phyloP scores from a whole-genome alignment of 768 basidiomycete genomes.

The Mrakia gelida region DNA sequence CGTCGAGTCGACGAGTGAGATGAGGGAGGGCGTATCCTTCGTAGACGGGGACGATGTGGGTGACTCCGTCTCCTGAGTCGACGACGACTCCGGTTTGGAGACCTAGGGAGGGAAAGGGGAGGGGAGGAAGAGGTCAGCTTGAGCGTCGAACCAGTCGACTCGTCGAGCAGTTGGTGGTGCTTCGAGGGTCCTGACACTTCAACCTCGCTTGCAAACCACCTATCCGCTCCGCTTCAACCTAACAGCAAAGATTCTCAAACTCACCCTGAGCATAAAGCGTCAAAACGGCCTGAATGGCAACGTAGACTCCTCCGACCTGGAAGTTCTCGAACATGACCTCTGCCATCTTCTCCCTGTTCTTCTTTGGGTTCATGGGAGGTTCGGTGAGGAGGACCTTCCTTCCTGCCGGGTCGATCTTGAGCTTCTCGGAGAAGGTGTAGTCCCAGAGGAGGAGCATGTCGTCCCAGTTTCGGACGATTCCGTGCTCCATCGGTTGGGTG shows the following conservation, averaged over 20 bases:
- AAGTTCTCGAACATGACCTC: slow-evolving; percentile 99
- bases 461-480: slow-evolving; percentile 97
- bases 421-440: slow-evolving; percentile 91
- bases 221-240: background rate
- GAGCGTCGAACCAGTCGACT: background rate
- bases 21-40: slow-evolving; percentile 95
- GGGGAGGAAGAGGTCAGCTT: background rate
- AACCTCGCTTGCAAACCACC: too few species aligned
- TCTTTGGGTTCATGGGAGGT: slow-evolving; percentile 98
- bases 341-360: slow-evolving; percentile 85
- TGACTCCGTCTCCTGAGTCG: slow-evolving; percentile 98
- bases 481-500: slow-evolving; percentile 98
- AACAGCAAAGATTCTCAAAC: slow-evolving; percentile 35
- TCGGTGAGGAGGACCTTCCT: slow-evolving; percentile 91
- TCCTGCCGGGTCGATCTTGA: slow-evolving; percentile 78
- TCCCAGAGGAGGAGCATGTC: slow-evolving; percentile 99
- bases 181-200: background rate
- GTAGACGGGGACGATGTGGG: slow-evolving; percentile 97
- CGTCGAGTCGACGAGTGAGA: slow-evolving; percentile 87
- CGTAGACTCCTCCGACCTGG: slow-evolving; percentile 90
- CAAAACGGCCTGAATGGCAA: slow-evolving; percentile 96
- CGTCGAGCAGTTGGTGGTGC: background rate
- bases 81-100: slow-evolving; percentile 97
- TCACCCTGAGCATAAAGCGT: slow-evolving; percentile 97
- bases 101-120: slow-evolving; percentile 52